Percentiles rank a stretch among this genome's conserved stretches.
Evolutionary conservation across 306 rosid species (phyloP).

Genomic region (Cucurbita moschata): DNA sequence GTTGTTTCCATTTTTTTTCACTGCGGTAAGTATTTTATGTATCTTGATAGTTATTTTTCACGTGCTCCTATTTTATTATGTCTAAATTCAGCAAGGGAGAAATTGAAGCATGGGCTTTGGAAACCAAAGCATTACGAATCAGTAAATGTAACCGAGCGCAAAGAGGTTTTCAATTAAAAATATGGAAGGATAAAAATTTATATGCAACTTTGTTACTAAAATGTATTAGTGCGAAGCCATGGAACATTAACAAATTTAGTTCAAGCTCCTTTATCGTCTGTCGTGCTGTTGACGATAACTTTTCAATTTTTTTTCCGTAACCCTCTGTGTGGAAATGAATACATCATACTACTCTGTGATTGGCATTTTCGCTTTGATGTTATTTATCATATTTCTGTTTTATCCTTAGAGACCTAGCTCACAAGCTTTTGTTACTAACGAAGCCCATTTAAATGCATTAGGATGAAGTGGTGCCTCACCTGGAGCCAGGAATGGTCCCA

Average conservation of each 20-base stretch:
- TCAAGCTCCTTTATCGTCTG: background rate
- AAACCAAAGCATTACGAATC: background rate
- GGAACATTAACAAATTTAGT: background rate
- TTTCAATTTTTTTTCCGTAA: background rate
- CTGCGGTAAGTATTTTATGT: background rate
- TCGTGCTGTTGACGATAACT: background rate
- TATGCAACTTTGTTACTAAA: background rate
- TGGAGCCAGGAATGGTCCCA: slow-evolving; percentile 97
- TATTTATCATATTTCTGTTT: background rate
- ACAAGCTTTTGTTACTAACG: background rate
- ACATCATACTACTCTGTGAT: background rate
- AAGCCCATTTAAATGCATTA: slow-evolving; percentile 19
- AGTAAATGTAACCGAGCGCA: background rate
- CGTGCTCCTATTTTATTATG: no score
- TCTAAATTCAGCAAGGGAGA: no score
- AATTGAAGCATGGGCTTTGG: no score
- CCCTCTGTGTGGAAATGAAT: background rate
- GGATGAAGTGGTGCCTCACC: slow-evolving; percentile 97
- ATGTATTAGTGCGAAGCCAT: background rate
- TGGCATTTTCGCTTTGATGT: background rate
- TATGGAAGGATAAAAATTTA: background rate
- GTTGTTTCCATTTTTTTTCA: background rate
- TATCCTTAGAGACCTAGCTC: background rate
- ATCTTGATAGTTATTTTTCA: no score
- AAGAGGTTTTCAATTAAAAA: background rate